These are phyloP conservation scores for Diplodia mutila DNA, from an alignment of 2,329 filamentous ascomycete genomes.

Conservation along the genomic window DNA sequence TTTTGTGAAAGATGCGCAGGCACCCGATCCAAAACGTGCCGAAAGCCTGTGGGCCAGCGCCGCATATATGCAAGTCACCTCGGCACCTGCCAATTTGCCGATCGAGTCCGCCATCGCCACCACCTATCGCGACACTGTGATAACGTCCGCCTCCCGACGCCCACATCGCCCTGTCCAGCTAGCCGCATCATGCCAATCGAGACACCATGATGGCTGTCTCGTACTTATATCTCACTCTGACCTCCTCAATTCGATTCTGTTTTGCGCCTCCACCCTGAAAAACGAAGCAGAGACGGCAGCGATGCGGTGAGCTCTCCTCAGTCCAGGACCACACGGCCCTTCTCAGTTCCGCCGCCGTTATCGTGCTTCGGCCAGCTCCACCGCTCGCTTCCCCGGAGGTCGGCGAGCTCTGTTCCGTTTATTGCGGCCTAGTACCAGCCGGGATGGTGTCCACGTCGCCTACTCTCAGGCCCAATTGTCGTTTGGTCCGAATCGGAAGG, in stretches of 20 bases:
- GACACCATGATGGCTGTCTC: constrained; percentile 7
- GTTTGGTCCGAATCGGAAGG: neutral
- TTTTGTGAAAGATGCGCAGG: neutral
- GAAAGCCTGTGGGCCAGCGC: neutral
- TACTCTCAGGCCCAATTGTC: neutral
- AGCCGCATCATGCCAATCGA: neutral
- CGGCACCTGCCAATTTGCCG: neutral
- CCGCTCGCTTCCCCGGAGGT: neutral
- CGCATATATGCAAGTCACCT: constrained; percentile 3
- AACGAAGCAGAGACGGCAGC: neutral
- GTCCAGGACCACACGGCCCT: neutral
- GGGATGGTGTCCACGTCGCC: constrained; percentile 3
- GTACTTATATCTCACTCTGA: neutral
- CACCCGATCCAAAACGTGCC: neutral
- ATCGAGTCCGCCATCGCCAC: neutral
- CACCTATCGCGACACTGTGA: neutral
- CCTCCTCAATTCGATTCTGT: neutral
- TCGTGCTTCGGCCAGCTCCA: neutral
- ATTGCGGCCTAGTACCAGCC: neutral
- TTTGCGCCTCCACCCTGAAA: too few species aligned
- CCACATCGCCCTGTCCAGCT: neutral
- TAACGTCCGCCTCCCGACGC: neutral
- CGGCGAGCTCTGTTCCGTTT: neutral
- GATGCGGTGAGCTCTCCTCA: too few species aligned
- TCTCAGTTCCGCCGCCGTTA: neutral